Percentiles rank a stretch among this genome's conserved stretches.
phyloP scores from a whole-genome alignment of 306 rosid species.

The Glycyrrhiza uralensis region DNA sequence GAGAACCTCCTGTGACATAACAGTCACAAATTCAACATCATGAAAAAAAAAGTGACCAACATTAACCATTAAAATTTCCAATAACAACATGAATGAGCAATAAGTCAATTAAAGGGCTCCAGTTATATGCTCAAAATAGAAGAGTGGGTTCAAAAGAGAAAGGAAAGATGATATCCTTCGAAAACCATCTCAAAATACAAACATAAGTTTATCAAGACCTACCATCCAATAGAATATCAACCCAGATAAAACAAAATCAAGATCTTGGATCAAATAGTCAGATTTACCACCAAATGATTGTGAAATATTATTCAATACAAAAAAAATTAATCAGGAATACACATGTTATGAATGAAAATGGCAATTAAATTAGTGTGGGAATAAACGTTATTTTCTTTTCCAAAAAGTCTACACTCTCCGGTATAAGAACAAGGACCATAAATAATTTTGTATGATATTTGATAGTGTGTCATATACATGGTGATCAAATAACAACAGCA shows the following conservation, averaged over 20 bases:
- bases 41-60: not conserved
- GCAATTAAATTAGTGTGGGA: not conserved
- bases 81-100: constrained; percentile 1
- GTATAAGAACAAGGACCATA: not conserved
- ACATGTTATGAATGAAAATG: constrained; percentile 3
- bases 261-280: constrained; percentile 15
- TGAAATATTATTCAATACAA: constrained; percentile 6
- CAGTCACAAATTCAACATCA: constrained; percentile 25
- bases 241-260: constrained; percentile 17
- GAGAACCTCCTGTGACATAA: constrained; percentile 47
- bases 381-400: not conserved
- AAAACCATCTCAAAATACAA: constrained; percentile 17
- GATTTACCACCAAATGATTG: not conserved
- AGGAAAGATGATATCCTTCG: not conserved
- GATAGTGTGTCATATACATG: not conserved
- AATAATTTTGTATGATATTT: not conserved
- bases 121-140: not conserved
- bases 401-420: not conserved
- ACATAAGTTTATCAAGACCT: constrained; percentile 19
- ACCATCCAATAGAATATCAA: constrained; percentile 17
- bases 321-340: constrained; percentile 5
- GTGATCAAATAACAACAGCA: constrained; percentile 15
- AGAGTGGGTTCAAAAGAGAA: not conserved
- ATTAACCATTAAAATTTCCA: constrained; percentile 6
- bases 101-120: constrained; percentile 13